These are phyloP conservation scores for Diaporthe eres DNA, from an alignment of 2,329 filamentous ascomycete species.

Conservation along the genomic window DNA sequence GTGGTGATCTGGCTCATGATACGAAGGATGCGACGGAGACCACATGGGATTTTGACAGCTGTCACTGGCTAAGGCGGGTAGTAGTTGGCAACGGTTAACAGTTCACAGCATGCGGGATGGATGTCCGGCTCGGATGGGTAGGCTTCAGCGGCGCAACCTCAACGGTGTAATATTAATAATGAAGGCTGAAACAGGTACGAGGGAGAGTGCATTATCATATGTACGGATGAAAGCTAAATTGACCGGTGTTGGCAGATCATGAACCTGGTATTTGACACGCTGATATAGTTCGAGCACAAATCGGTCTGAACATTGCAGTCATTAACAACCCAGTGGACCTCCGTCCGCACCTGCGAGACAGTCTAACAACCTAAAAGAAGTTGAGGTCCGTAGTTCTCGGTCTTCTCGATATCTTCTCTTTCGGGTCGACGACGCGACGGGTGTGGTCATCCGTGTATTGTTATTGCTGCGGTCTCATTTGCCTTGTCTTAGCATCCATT, in stretches of 20 bases:
- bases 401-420: background rate
- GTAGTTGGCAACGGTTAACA: background rate
- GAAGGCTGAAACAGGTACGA: slow-evolving; percentile 3
- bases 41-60: background rate
- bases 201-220: background rate
- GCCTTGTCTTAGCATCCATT: background rate
- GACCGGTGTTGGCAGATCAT: background rate
- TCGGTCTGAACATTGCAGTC: slow-evolving; percentile 8
- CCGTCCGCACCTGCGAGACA: background rate
- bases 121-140: slow-evolving; percentile 22
- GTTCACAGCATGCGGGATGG: background rate
- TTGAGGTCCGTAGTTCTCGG: background rate
- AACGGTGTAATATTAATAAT: slow-evolving; percentile 16
- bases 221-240: slow-evolving; percentile 16
- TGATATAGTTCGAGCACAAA: background rate
- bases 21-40: background rate
- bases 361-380: background rate
- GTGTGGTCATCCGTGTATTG: background rate
- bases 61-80: background rate
- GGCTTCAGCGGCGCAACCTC: background rate
- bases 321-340: background rate
- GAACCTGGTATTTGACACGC: background rate
- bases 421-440: background rate
- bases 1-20: background rate
- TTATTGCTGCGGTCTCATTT: background rate